Evolutionary conservation across 176 grass and related monocot genomes (phyloP).

Genomic region (Miscanthus lutarioriparius): DNA sequence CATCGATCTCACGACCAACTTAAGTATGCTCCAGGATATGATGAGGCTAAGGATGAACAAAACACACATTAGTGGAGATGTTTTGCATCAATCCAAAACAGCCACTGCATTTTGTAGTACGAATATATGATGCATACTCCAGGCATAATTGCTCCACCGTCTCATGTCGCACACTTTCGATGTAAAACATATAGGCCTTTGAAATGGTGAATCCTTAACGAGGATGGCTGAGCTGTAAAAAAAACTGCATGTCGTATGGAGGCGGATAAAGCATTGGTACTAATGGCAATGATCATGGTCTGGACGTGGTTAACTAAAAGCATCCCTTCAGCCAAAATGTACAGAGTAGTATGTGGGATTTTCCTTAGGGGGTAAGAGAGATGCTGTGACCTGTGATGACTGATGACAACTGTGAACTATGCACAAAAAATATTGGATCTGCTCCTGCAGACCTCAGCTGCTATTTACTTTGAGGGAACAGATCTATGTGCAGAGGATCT

Average conservation of each 20-base stretch:
- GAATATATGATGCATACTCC: background rate
- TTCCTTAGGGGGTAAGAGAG: no score
- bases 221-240: background rate
- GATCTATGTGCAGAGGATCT: background rate
- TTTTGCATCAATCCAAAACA: slow-evolving; percentile 3
- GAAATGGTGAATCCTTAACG: background rate
- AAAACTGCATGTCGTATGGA: background rate
- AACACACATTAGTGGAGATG: background rate
- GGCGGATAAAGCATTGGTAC: background rate
- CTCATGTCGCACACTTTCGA: background rate
- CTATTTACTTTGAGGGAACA: background rate
- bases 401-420: background rate
- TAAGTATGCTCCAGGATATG: background rate
- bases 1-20: background rate
- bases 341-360: background rate
- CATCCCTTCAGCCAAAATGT: background rate
- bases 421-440: slow-evolving; percentile 18
- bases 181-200: background rate
- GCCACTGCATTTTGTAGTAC: background rate
- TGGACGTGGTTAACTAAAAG: background rate
- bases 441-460: slow-evolving; percentile 3
- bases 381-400: background rate
- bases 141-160: background rate
- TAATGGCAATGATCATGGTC: background rate
- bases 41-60: background rate